Evolutionary conservation across 1,284 basidiomycete genomes (phyloP), one percentile per base, ranked within the genome.

Genomic region (Mrakiaceae sp.): DNA sequence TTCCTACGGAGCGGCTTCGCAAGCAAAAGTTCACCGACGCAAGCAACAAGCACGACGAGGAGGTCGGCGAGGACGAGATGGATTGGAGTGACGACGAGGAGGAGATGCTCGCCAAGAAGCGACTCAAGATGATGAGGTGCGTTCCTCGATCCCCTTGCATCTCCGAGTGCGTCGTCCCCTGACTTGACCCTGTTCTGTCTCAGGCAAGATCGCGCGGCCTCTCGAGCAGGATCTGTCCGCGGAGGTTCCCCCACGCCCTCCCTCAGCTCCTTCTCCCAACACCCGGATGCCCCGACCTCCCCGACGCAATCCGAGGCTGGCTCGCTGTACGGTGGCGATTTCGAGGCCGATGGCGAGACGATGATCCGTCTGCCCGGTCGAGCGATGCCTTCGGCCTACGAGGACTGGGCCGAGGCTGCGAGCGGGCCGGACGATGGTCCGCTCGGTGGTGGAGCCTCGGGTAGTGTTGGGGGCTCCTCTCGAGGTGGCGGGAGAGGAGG

Each of bases 51-150:
- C 79, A 76, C 71, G 81, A 82, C 68, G 81, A 82, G 69, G 81
- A 82, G 68, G 75, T 79, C 0, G 78, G 72, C 8, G 80, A 79
- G 58, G 78, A 79, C 54, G 81, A 82, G 71, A 72, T 77, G 62
- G 81, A 82, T 68, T 82, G 79, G 74, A 77, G 74, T 43, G 81
- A 82, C 68, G 81, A 82, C 66, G 81, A 82, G 71, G 75, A 75
- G 14, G 81, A 82, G 68, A 76, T 76, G 5, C 77, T 76, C 57
- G 79, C 79, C 46, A 79, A 78, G 70, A 70, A 74, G 56, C 69
- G 74, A 42, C 64, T 71, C 3, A 79, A 79, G 50, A 40, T 62
- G 50, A 27, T 27, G 27, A 60, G 49, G 60, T 64, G 53, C 48
- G 61, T 63, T 48, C 53, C 14, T 14, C 11, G 39, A 3, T 7